These are phyloP conservation scores for Austroboletus eburneus DNA, from an alignment of 768 basidiomycete species.

Conservation along the genomic window DNA sequence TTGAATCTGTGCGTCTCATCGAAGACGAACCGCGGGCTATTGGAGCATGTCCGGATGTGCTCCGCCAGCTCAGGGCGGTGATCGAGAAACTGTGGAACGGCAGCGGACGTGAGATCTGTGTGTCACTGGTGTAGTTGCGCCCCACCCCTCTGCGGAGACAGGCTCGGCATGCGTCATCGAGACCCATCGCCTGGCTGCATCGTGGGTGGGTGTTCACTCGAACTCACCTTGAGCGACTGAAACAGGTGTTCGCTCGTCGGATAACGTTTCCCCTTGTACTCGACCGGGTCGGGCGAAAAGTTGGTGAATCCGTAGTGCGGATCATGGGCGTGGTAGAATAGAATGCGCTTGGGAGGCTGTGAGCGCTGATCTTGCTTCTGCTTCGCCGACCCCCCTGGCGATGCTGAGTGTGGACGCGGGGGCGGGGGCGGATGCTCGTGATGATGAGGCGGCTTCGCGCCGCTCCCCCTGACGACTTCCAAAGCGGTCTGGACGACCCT, in stretches of 20 bases:
- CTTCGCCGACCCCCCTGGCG: slow-evolving; percentile 10
- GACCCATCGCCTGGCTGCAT: neutral
- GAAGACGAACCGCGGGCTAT: slow-evolving; percentile 30
- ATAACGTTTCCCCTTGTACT: slow-evolving; percentile 36
- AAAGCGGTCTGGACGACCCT: slow-evolving; percentile 26
- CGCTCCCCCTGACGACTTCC: slow-evolving; percentile 18
- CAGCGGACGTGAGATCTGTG: slow-evolving; percentile 13
- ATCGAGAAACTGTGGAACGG: slow-evolving; percentile 29
- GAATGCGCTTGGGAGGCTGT: slow-evolving; percentile 22
- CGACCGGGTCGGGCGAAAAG: slow-evolving; percentile 40
- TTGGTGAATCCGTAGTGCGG: slow-evolving; percentile 41
- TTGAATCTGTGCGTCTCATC: slow-evolving; percentile 35
- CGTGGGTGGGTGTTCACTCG: neutral
- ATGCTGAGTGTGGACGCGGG: slow-evolving; percentile 22
- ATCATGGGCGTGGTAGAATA: slow-evolving; percentile 31
- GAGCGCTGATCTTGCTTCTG: slow-evolving; percentile 6
- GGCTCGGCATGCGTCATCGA: neutral
- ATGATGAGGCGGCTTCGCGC: slow-evolving; percentile 7
- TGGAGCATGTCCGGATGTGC: slow-evolving; percentile 33
- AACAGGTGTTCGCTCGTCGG: slow-evolving; percentile 47
- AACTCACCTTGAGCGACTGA: slow-evolving; percentile 41
- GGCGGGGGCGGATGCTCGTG: slow-evolving; percentile 4
- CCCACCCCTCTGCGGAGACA: slow-evolving; percentile 4
- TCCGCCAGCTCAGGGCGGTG: slow-evolving; percentile 33
- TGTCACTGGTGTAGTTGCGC: slow-evolving; percentile 10